phyloP scores from a whole-genome alignment of 495 filamentous ascomycete genomes.

The Bathelium albidoporum region DNA sequence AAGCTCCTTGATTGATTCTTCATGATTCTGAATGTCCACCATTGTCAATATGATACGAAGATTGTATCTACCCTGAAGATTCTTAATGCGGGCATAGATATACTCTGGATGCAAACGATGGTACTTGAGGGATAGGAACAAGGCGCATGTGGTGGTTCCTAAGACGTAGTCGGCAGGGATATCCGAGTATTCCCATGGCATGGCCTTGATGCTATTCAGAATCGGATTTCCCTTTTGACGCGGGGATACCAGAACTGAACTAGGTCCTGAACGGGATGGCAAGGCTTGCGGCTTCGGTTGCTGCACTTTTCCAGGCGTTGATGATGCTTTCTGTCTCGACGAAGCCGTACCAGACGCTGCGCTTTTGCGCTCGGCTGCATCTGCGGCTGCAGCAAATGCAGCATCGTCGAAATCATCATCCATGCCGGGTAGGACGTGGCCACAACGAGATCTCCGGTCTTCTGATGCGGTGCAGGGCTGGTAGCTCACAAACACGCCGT shows the following conservation, averaged over 20 bases:
- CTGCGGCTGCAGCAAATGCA: constrained; percentile 41
- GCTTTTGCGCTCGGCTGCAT: constrained; percentile 35
- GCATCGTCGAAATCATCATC: constrained; percentile 35
- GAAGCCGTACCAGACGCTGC: constrained; percentile 18
- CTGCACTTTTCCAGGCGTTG: constrained; percentile 45
- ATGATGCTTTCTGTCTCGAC: constrained; percentile 6
- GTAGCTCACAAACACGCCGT: constrained; percentile 13
- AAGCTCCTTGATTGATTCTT: constrained; percentile 69
- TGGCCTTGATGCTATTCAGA: constrained; percentile 62
- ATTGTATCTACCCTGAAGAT: constrained; percentile 68
- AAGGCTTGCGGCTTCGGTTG: constrained; percentile 84
- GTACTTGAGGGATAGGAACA: constrained; percentile 94
- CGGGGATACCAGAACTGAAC: constrained; percentile 72
- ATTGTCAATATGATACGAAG: constrained; percentile 77
- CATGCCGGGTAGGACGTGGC: constrained; percentile 26
- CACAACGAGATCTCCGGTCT: not conserved
- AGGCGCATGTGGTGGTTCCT: constrained; percentile 74
- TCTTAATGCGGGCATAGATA: constrained; percentile 82
- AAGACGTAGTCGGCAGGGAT: constrained; percentile 89
- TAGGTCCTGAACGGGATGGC: constrained; percentile 54
- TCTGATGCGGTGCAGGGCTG: not conserved
- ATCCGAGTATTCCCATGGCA: constrained; percentile 96
- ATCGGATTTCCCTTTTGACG: constrained; percentile 94
- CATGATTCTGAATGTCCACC: constrained; percentile 85
- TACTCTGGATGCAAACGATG: constrained; percentile 97